Conservation (phyloP, 257 asterid species). For the Parsonsia alboflavescens region DNA sequence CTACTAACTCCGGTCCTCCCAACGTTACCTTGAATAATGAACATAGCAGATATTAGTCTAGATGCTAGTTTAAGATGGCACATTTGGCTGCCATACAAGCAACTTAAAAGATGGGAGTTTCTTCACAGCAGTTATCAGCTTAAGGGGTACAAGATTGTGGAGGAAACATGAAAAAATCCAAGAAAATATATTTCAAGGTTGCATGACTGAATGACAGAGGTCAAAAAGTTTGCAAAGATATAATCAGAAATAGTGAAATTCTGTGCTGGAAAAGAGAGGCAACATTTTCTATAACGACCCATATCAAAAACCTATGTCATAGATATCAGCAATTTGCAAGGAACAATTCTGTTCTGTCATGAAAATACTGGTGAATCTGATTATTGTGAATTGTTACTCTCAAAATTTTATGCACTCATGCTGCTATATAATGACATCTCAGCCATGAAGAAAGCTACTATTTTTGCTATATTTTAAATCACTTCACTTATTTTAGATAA, state of each 20-base stretch:
- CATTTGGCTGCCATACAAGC: not conserved
- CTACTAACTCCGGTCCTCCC: conserved; percentile 75
- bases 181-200: not conserved
- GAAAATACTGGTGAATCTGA: not conserved
- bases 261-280: not conserved
- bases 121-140: not conserved
- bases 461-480: no score
- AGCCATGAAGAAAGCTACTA: not conserved
- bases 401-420: not conserved
- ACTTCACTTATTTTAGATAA: not conserved
- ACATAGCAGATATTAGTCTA: not conserved
- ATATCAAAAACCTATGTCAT: not conserved
- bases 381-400: not conserved
- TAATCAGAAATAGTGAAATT: not conserved
- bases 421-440: not conserved
- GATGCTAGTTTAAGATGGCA: not conserved
- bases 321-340: no score
- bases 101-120: not conserved
- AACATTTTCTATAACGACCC: not conserved
- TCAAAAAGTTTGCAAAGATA: not conserved
- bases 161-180: not conserved
- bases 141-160: not conserved
- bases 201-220: not conserved
- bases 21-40: conserved; percentile 52
- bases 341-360: not conserved